Base-by-base conservation (phyloP, 345 rosid species). In the Theobroma cacao region DNA sequence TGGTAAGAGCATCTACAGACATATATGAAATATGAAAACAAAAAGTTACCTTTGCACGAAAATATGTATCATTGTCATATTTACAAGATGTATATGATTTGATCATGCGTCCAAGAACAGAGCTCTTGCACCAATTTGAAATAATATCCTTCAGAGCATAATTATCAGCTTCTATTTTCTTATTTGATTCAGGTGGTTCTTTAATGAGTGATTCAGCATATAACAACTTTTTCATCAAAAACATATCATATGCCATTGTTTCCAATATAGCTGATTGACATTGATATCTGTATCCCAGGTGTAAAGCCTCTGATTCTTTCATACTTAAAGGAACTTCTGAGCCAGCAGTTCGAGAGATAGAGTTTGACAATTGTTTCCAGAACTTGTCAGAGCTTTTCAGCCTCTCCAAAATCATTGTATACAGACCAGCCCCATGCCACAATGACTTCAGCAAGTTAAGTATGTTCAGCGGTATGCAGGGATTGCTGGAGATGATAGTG, bases 371-470 rank as follows among this genome's bases (percentile, higher is more conserved):
- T 59, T 85, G 85, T 77, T 88, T 92, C 99, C 97, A 96, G 83
- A 92, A 87, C 73, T 56, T 81, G 60, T 83, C 85, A 70, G 90
- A 88, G 69, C 73, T 83, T 82, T 88, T 91, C 41, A 96, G 76
- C 65, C 75, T 65, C 52, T 90, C 92, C 87, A 92, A 72, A 70
- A 91, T 77, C 76, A 80, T 63, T 1, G 78, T 80, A 78, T 90
- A 94, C 24, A 86, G 94, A 74, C 82, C 91, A 83, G 95, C 98
- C 78, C 95, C 97, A 85, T 92, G 94, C 98, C 99, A 96, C 84
- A 91, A 83, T 61, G 95, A 85, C 90, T 91, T 96, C 52, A 96
- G 86, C 85, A 96, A 87, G 81, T 87, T 83, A 74, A 94, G 88
- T 64, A 89, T 76, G 82, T 80, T 73, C 78, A 92, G 87, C 82